phyloP scores from a whole-genome alignment of 305 asterid genomes.

The Fraxinus greggii region DNA sequence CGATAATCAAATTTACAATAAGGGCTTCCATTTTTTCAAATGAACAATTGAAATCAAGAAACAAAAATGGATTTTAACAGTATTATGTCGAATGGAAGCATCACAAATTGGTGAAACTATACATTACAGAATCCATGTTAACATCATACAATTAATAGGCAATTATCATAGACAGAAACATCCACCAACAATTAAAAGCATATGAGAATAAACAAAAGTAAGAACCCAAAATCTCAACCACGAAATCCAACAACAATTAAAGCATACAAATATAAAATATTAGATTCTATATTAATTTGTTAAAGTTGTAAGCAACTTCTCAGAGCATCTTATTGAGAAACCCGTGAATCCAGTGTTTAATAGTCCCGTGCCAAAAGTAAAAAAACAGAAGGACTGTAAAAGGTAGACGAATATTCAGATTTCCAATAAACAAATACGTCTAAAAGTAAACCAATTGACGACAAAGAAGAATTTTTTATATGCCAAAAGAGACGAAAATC shows the following conservation, averaged over 20 bases:
- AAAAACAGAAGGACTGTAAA: neutral
- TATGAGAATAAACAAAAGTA: neutral
- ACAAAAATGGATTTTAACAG: neutral
- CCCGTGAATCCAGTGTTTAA: constrained; percentile 26
- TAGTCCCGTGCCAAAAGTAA: constrained; percentile 12
- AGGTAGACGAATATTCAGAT: neutral
- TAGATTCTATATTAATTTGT: neutral
- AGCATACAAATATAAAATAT: neutral
- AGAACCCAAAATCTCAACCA: neutral
- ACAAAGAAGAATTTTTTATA: neutral
- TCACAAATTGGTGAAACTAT: neutral
- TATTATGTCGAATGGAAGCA: neutral
- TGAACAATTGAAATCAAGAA: neutral
- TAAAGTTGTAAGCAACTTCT: neutral
- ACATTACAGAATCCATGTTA: neutral
- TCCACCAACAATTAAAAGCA: neutral
- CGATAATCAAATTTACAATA: neutral
- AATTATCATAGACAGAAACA: neutral
- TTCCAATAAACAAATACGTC: neutral
- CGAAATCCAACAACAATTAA: neutral
- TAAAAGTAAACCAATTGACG: neutral
- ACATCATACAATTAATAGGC: neutral
- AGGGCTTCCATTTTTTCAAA: neutral
- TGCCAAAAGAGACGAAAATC: neutral
- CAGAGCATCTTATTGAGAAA: neutral